Percentiles rank a stretch among this genome's conserved stretches.
Conservation (phyloP, 306 rosid species). For the Prunus padus region DNA sequence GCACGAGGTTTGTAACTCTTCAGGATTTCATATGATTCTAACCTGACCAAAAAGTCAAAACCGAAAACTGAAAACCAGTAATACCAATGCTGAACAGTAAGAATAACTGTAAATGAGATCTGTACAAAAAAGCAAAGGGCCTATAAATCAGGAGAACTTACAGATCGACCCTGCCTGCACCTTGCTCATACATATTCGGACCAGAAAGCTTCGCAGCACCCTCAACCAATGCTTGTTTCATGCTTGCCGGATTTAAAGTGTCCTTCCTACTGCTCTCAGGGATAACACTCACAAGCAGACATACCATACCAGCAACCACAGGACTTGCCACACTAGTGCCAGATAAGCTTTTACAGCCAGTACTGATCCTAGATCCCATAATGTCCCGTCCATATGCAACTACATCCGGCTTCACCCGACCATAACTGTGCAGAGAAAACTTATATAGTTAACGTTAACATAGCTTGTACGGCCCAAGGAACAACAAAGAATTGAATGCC, state of each 20-base stretch:
- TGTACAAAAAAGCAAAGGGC: constrained; percentile 11
- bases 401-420: constrained; percentile 95
- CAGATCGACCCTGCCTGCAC: constrained; percentile 98
- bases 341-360: constrained; percentile 95
- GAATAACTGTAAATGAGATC: neutral
- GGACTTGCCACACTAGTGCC: constrained; percentile 99
- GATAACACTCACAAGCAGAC: constrained; percentile 91
- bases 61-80: constrained; percentile 13
- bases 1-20: constrained; percentile 86
- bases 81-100: neutral
- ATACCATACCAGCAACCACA: constrained; percentile 95
- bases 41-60: constrained; percentile 52
- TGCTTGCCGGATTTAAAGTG: constrained; percentile 93
- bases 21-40: constrained; percentile 88
- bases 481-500: neutral
- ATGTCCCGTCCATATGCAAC: constrained; percentile 98
- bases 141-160: constrained; percentile 42
- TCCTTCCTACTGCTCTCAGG: constrained; percentile 66
- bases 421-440: constrained; percentile 53
- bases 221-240: constrained; percentile 98
- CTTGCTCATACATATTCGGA: constrained; percentile 93
- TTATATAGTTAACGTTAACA: constrained; percentile 5
- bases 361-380: constrained; percentile 94
- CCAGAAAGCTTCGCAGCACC: constrained; percentile 92
- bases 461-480: constrained; percentile 8